Conservation (phyloP, 2,329 filamentous ascomycete genomes). For the Talaromyces sp. region DNA sequence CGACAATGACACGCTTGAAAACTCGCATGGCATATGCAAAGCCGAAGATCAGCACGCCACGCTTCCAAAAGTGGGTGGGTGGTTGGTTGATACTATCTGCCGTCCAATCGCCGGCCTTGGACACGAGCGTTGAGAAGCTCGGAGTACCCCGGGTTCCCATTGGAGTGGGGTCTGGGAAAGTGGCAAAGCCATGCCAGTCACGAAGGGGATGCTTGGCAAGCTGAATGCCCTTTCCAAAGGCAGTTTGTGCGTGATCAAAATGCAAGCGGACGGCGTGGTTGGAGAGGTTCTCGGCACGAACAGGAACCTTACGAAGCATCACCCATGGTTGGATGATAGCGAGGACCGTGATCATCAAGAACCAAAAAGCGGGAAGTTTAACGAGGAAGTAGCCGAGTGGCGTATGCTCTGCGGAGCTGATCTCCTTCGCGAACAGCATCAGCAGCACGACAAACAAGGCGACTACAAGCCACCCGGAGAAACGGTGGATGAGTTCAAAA, state of each 20-base stretch:
- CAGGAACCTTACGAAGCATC: slow-evolving; percentile 67
- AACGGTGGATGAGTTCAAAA: slow-evolving; percentile 73
- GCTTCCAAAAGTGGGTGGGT: slow-evolving; percentile 66
- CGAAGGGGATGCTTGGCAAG: slow-evolving; percentile 65
- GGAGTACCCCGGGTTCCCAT: slow-evolving; percentile 31
- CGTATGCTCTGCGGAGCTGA: slow-evolving; percentile 37
- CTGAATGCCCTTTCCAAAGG: slow-evolving; percentile 60
- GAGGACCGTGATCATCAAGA: slow-evolving; percentile 64
- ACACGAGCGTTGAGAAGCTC: slow-evolving; percentile 70
- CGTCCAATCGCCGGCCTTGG: slow-evolving; percentile 77
- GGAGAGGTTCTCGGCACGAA: slow-evolving; percentile 69
- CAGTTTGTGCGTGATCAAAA: slow-evolving; percentile 65
- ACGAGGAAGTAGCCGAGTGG: slow-evolving; percentile 46
- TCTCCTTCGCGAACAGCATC: slow-evolving; percentile 56
- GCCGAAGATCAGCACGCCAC: slow-evolving; percentile 67
- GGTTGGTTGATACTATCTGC: slow-evolving; percentile 62
- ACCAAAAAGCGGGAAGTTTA: slow-evolving; percentile 64
- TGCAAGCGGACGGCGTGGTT: slow-evolving; percentile 71
- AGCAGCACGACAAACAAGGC: slow-evolving; percentile 67
- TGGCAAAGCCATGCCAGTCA: slow-evolving; percentile 78
- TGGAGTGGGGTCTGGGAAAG: slow-evolving; percentile 61
- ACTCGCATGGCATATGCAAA: slow-evolving; percentile 69
- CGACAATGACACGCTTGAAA: slow-evolving; percentile 66
- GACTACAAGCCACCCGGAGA: slow-evolving; percentile 70
- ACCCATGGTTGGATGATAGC: slow-evolving; percentile 74